These are phyloP conservation scores for Gamarada debralockiae DNA, from an alignment of 495 filamentous ascomycete species.

Conservation along the genomic window DNA sequence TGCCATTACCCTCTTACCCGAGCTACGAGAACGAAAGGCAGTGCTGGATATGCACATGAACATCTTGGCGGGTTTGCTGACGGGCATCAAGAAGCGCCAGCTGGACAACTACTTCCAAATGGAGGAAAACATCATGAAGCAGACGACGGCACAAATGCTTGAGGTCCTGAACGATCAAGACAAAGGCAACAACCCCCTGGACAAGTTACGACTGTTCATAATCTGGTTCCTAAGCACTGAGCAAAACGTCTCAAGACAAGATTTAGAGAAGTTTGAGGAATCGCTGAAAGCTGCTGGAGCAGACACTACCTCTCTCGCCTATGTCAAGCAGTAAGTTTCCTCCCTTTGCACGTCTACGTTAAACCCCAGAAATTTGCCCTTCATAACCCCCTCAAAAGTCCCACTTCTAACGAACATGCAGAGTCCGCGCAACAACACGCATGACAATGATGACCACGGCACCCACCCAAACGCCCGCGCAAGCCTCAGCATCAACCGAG, in stretches of 20 bases:
- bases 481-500: conserved; percentile 53
- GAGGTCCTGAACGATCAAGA: conserved; percentile 77
- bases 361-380: too few species aligned
- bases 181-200: conserved; percentile 78
- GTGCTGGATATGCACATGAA: conserved; percentile 99
- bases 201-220: conserved; percentile 90
- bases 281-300: conserved; percentile 72
- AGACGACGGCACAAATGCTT: conserved; percentile 84
- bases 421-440: conserved; percentile 90
- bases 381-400: neutral
- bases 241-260: conserved; percentile 73
- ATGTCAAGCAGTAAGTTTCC: conserved; percentile 69
- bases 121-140: conserved; percentile 90
- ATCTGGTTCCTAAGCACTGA: conserved; percentile 98
- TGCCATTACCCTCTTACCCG: conserved; percentile 87
- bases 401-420: conserved; percentile 34
- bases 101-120: conserved; percentile 95
- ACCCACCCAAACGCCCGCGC: conserved; percentile 61
- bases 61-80: conserved; percentile 80
- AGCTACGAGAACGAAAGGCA: conserved; percentile 87
- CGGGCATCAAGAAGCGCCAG: conserved; percentile 90
- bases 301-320: conserved; percentile 70
- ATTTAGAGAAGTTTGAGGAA: conserved; percentile 86
- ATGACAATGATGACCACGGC: conserved; percentile 98
- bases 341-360: neutral